Percentiles rank a stretch among this genome's conserved stretches.
Evolutionary conservation across 495 filamentous ascomycete genomes (phyloP).

Genomic region (Penicillium soppii): DNA sequence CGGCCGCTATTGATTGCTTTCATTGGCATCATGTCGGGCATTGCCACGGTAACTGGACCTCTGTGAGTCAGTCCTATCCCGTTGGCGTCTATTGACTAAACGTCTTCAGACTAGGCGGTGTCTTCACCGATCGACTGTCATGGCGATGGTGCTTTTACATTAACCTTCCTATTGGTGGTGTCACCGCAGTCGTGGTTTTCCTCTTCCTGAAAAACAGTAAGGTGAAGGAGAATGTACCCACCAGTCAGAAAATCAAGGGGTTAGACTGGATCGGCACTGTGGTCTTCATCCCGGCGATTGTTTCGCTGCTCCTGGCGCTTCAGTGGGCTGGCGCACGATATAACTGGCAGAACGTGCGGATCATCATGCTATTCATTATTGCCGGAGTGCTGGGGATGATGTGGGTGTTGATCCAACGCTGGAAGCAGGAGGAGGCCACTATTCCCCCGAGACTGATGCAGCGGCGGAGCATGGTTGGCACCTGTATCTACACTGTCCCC

Average conservation of each 20-base stretch:
- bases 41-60: constrained; percentile 68
- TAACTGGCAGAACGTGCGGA: constrained; percentile 45
- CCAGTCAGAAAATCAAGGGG: constrained; percentile 33
- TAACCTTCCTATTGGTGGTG: constrained; percentile 55
- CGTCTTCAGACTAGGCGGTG: constrained; percentile 45
- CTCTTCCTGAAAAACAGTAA: constrained; percentile 1
- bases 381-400: constrained; percentile 51
- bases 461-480: constrained; percentile 48
- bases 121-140: constrained; percentile 45
- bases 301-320: constrained; percentile 40
- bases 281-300: constrained; percentile 32
- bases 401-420: constrained; percentile 59
- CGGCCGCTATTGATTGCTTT: constrained; percentile 68
- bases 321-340: constrained; percentile 47
- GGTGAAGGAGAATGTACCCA: constrained; percentile 43
- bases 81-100: constrained; percentile 3
- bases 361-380: constrained; percentile 56
- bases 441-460: constrained; percentile 61
- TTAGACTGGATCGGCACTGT: constrained; percentile 29
- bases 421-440: constrained; percentile 61
- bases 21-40: constrained; percentile 69
- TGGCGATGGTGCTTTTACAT: constrained; percentile 64
- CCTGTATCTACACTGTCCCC: constrained; percentile 11
- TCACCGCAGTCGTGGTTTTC: constrained; percentile 24
- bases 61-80: constrained; percentile 28